Base-by-base conservation (phyloP, 805 yeast species). In the Yamadazyma ubonensis region DNA sequence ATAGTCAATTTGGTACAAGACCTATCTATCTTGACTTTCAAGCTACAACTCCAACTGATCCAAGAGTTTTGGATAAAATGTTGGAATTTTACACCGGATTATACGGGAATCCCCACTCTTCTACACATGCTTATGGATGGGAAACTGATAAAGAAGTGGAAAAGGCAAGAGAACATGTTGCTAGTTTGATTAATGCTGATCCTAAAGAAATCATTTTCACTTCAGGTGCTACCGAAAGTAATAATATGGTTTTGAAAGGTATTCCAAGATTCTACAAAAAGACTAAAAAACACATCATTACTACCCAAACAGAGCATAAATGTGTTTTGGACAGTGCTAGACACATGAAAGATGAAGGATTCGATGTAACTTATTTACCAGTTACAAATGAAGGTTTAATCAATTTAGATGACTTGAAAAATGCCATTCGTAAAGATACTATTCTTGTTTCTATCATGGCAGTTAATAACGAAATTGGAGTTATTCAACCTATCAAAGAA, bases 41-140 rank as follows among this genome's bases (percentile, higher is more conserved):
- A 67, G 98, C 99, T 21, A 93, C 99, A 0, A 91, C 99, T 0
- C 99, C 98, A 19, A 86, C 93, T 1, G 99, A 93, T 59, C 99
- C 99, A 22, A 75, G 99, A 41, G 99, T 93, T 7, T 66, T 93
- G 51, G 96, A 87, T 58, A 83, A 80, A 51, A 88, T 87, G 96
- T 60, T 87, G 51, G 79, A 77, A 52, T 88, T 83, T 57, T 85
- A 78, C 61, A 91, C 98, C 2, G 98, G 98, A 3, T 72, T 87
- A 42, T 93, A 88, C 59, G 99, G 99, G 46, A 93, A 93, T 61
- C 99, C 99, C 16, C 99, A 93, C 65, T 88, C 96, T 5, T 81
- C 93, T 43, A 93, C 99, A 2, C 99, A 93, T 59, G 78, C 96
- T 5, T 93, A 91, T 60, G 99, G 99, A 25, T 93, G 99, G 99